Conservation (phyloP, 768 basidiomycete species). For the Symmetrospora coprosmae region DNA sequence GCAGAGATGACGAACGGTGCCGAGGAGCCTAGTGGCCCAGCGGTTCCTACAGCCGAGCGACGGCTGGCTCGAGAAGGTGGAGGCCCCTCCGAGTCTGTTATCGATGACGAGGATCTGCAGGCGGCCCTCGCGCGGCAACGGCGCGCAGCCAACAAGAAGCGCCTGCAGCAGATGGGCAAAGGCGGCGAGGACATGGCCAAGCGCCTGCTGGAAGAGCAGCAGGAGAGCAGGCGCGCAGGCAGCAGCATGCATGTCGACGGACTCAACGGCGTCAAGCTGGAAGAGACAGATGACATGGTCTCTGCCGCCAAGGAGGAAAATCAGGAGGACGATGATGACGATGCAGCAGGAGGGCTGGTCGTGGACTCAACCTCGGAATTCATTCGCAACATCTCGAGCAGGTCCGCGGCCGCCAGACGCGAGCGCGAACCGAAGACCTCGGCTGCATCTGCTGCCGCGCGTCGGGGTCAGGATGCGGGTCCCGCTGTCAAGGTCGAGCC, state of each 20-base stretch:
- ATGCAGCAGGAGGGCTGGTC: slow-evolving; percentile 50
- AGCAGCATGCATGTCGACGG: slow-evolving; percentile 5
- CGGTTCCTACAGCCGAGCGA: slow-evolving; percentile 6
- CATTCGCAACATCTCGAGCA: slow-evolving; percentile 46
- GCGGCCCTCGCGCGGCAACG: slow-evolving; percentile 75
- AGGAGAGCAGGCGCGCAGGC: slow-evolving; percentile 47
- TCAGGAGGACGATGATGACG: slow-evolving; percentile 34
- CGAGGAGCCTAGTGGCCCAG: slow-evolving; percentile 20
- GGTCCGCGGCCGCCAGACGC: slow-evolving; percentile 2
- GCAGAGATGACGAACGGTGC: slow-evolving; percentile 36
- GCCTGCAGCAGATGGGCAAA: slow-evolving; percentile 49
- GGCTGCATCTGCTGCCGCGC: background rate
- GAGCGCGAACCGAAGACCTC: background rate
- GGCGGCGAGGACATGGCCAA: slow-evolving; percentile 15
- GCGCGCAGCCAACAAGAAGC: slow-evolving; percentile 61
- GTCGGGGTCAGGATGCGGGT: slow-evolving; percentile 19
- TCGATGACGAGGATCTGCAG: slow-evolving; percentile 97
- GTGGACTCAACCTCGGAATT: slow-evolving; percentile 98
- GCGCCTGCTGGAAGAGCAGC: slow-evolving; percentile 1
- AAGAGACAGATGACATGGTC: slow-evolving; percentile 43
- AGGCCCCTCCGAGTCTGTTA: slow-evolving; percentile 39
- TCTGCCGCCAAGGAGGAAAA: background rate
- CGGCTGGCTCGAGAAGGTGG: slow-evolving; percentile 18
- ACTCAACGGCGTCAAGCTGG: slow-evolving; percentile 40
- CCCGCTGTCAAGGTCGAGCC: slow-evolving; percentile 36